Evolutionary conservation across 306 rosid genomes (phyloP).

Genomic region (Geum urbanum): DNA sequence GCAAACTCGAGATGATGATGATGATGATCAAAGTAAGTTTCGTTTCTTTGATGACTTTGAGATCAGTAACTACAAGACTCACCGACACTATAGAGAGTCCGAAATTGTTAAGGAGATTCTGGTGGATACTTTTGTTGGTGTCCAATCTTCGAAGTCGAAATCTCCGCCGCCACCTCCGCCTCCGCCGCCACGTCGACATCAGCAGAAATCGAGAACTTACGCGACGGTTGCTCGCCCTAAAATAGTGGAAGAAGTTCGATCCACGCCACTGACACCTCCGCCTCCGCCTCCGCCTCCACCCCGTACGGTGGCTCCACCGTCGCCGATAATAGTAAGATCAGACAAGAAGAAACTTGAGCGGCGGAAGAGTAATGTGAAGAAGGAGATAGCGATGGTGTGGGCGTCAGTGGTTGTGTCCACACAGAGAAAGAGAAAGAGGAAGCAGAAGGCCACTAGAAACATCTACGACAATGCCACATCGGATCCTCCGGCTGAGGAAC

Average conservation of each 20-base stretch:
- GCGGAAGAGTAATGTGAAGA: slow-evolving; percentile 41
- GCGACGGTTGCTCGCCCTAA: slow-evolving; percentile 13
- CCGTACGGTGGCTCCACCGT: slow-evolving; percentile 24
- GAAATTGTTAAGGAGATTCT: slow-evolving; percentile 53
- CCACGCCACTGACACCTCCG: slow-evolving; percentile 36
- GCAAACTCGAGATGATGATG: slow-evolving; percentile 26
- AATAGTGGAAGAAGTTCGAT: slow-evolving; percentile 6
- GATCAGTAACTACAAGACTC: slow-evolving; percentile 34
- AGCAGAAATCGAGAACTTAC: slow-evolving; percentile 27
- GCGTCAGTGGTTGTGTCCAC: slow-evolving; percentile 49
- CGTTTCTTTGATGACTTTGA: slow-evolving; percentile 71
- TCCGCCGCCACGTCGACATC: slow-evolving; percentile 29
- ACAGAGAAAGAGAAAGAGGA: slow-evolving; percentile 56
- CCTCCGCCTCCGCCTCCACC: slow-evolving; percentile 42
- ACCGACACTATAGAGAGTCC: neutral
- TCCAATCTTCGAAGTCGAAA: slow-evolving; percentile 12
- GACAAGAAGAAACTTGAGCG: slow-evolving; percentile 32
- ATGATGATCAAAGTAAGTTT: slow-evolving; percentile 28
- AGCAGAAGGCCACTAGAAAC: slow-evolving; percentile 24
- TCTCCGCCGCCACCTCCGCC: neutral
- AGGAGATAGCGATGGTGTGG: slow-evolving; percentile 54
- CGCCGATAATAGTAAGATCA: slow-evolving; percentile 26
- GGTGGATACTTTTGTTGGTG: slow-evolving; percentile 41
- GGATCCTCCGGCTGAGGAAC: slow-evolving; percentile 27
- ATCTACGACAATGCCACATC: slow-evolving; percentile 22